phyloP scores from a whole-genome alignment of 2,329 filamentous ascomycete species.

The Colletotrichum sp. region DNA sequence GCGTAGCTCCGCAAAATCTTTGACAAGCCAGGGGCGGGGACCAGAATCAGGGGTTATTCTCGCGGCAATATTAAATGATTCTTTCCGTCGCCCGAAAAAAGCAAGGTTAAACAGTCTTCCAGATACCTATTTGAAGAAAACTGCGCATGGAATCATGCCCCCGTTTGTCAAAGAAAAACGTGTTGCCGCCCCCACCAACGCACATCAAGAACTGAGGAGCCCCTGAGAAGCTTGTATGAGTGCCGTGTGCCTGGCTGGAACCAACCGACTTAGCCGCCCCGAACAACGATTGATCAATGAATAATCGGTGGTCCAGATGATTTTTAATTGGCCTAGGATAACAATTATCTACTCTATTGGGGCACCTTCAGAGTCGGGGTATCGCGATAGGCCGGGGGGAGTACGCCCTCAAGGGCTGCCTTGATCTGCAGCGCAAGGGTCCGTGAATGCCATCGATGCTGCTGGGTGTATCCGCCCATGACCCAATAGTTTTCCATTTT shows the following conservation, averaged over 20 bases:
- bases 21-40: background rate
- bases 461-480: slow-evolving; percentile 34
- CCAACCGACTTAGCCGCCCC: background rate
- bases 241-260: background rate
- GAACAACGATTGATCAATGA: background rate
- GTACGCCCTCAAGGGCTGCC: slow-evolving; percentile 32
- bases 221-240: background rate
- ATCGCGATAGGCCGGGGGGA: slow-evolving; percentile 28
- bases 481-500: slow-evolving; percentile 38
- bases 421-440: slow-evolving; percentile 38
- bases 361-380: background rate
- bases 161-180: background rate
- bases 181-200: background rate
- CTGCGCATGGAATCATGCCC: background rate
- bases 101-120: background rate
- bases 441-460: slow-evolving; percentile 38
- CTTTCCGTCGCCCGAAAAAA: background rate
- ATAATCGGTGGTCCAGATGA: background rate
- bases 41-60: background rate
- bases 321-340: rapidly evolving
- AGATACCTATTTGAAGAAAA: background rate
- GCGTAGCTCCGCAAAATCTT: background rate
- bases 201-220: background rate
- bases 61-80: background rate
- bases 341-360: background rate